phyloP scores from a whole-genome alignment of 176 grass and related monocot species.

The Aegilops longissima region DNA sequence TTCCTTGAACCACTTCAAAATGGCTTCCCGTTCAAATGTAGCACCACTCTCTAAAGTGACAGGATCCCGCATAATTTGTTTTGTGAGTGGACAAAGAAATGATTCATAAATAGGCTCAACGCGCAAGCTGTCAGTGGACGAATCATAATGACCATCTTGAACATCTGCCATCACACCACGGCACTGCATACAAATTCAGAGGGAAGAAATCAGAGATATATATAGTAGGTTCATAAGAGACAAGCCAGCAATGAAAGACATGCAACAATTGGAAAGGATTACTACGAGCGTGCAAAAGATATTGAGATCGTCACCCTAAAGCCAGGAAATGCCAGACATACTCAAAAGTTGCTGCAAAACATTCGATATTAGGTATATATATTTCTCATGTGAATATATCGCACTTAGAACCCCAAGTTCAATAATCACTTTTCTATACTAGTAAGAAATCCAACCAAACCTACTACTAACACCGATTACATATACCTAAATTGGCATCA shows the following conservation, averaged over 20 bases:
- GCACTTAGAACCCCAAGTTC: not conserved
- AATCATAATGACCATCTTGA: constrained; percentile 55
- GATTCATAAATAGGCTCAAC: constrained; percentile 89
- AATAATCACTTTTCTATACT: not conserved
- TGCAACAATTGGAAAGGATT: not conserved
- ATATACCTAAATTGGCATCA: not conserved
- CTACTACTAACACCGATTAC: not conserved
- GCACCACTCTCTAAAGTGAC: constrained; percentile 75
- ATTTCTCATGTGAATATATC: not conserved
- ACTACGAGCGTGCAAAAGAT: not conserved
- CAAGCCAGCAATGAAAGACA: not conserved
- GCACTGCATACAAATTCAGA: constrained; percentile 38
- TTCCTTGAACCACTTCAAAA: constrained; percentile 77
- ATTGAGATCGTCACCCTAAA: not conserved
- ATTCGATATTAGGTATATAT: not conserved
- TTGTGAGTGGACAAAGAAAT: constrained; percentile 84
- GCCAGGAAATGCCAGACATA: not conserved
- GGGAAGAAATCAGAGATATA: not conserved
- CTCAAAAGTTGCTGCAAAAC: not conserved
- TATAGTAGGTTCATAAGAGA: not conserved
- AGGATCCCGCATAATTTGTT: constrained; percentile 89
- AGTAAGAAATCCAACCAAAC: not conserved
- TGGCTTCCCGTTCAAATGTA: constrained; percentile 81
- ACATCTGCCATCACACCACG: constrained; percentile 56
- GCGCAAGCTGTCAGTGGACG: constrained; percentile 49